Base-by-base conservation (phyloP, 768 basidiomycete species). In the Pleurotus eryngii region DNA sequence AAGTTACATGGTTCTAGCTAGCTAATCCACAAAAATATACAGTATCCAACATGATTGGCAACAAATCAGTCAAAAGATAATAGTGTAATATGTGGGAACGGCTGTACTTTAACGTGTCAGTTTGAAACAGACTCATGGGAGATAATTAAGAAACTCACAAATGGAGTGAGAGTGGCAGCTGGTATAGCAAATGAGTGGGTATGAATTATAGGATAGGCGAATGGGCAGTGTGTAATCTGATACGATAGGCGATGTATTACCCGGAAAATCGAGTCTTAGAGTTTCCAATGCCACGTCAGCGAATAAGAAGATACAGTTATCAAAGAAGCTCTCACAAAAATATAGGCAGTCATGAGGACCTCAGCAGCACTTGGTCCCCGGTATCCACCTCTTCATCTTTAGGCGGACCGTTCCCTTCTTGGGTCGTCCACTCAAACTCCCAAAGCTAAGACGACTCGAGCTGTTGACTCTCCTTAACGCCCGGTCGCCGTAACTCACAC, bases 401-500 rank as follows among this genome's bases (percentile, higher is more conserved):
- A 89, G 69, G 67, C 78, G 87, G 56, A 84, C 78, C n/a, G 81
- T 71, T 60, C 81, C 83, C 64, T 78, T 78, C 67, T 78, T 79
- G 49, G 43, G 55, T 12, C 87, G 83, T 46, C 80, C 73, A 65
- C 87, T 90, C 50, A 90, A 73, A 66, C 89, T 91, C 14, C 90
- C 90, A 68, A 92, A 91, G 68, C 91, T 92, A 64, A 95, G 74
- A 56, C 90, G 84, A 65, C 90, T 92, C n/a, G 89, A 90, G 69
- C 90, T 92, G 60, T 89, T 94, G 30, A 98, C 92, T 65, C 96
- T 81, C 57, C 94, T 82, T 30, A 98, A 77, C 20, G 94, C 90
- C 58, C 97, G 82, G 70, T 98, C 97, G 7, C 97, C 97, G 67
- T 97, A 99, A 65, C 90, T 93, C 46, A 99, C 94, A 18, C 97